Conservation (phyloP, 2,329 filamentous ascomycete genomes). For the Colletotrichum costaricense region DNA sequence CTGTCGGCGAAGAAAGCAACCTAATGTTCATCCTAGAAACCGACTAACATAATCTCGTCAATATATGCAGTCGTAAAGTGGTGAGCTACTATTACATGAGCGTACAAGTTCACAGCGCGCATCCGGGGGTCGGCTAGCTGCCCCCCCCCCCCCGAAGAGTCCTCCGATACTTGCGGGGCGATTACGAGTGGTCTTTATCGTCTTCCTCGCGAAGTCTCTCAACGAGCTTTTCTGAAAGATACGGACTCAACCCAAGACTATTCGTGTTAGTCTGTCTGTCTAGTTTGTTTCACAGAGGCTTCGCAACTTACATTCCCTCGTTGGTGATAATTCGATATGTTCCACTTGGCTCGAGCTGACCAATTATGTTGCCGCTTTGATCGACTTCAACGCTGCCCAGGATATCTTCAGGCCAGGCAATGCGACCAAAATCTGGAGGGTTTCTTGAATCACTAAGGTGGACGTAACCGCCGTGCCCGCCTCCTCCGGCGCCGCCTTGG, state of each 20-base stretch:
- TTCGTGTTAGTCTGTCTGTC: constrained; percentile 36
- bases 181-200: constrained; percentile 42
- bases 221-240: constrained; percentile 64
- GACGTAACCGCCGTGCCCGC: constrained; percentile 70
- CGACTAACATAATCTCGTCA: background rate
- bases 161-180: background rate
- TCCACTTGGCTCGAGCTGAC: constrained; percentile 68
- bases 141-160: fast-evolving
- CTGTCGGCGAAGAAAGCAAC: background rate
- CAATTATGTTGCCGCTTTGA: constrained; percentile 65
- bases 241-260: constrained; percentile 66
- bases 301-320: constrained; percentile 71
- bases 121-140: background rate
- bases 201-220: constrained; percentile 65
- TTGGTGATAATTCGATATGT: constrained; percentile 74
- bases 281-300: background rate
- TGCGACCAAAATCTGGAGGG: constrained; percentile 74
- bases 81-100: background rate
- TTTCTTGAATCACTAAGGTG: constrained; percentile 74
- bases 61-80: background rate
- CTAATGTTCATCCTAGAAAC: background rate
- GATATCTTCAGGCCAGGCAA: constrained; percentile 78
- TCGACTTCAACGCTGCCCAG: constrained; percentile 76
- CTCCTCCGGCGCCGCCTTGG: constrained; percentile 72
- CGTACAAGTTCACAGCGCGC: background rate